Evolutionary conservation across 306 rosid species (phyloP).

Genomic region (Amphicarpaea edgeworthii): DNA sequence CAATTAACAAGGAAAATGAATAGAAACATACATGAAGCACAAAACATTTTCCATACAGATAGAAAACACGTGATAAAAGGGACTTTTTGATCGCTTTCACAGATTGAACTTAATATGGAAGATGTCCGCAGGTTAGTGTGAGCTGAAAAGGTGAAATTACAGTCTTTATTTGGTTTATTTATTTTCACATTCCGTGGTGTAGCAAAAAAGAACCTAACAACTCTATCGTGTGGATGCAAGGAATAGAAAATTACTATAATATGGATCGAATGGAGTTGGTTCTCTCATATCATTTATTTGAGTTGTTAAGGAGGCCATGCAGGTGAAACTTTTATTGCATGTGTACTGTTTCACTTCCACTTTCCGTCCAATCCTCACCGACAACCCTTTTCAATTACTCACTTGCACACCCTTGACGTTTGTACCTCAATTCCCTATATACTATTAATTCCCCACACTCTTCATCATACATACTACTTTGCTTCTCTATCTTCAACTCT

Average conservation of each 20-base stretch:
- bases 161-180: background rate
- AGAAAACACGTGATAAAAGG: background rate
- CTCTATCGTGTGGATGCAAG: conserved; percentile 15
- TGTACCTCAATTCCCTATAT: background rate
- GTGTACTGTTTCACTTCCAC: conserved; percentile 47
- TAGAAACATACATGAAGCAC: no score
- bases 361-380: conserved; percentile 77
- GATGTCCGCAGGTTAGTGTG: background rate
- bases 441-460: conserved; percentile 43
- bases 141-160: conserved; percentile 19
- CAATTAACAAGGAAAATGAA: no score
- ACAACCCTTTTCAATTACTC: conserved; percentile 57
- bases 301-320: conserved; percentile 71
- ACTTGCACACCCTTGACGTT: background rate
- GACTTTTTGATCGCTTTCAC: background rate
- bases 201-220: background rate
- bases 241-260: no score
- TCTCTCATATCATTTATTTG: conserved; percentile 62
- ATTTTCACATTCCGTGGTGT: conserved; percentile 4
- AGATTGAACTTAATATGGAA: background rate
- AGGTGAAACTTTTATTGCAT: conserved; percentile 86
- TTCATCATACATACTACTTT: conserved; percentile 3
- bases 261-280: no score
- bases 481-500: background rate
- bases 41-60: background rate